Percentiles rank a stretch among this genome's conserved stretches.
Evolutionary conservation across 2,329 filamentous ascomycete genomes (phyloP).

Genomic region (Emmonsia crescens): DNA sequence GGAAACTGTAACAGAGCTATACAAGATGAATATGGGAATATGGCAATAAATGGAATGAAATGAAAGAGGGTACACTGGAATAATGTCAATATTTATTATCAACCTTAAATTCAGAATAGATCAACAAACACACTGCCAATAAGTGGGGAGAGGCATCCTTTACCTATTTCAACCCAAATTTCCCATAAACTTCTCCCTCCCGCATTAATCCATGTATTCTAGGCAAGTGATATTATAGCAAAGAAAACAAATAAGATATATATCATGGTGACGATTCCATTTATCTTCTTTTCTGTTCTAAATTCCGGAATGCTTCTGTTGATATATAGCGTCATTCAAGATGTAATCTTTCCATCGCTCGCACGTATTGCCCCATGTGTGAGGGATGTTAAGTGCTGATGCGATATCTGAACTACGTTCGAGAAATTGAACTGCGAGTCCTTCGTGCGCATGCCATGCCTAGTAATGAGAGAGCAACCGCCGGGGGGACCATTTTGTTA

Average conservation of each 20-base stretch:
- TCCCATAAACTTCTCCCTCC: background rate
- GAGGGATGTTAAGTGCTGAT: background rate
- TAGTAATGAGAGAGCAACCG: background rate
- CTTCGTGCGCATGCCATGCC: conserved; percentile 17
- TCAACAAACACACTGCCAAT: background rate
- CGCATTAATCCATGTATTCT: background rate
- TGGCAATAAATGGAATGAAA: background rate
- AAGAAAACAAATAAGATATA: background rate
- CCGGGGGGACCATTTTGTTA: background rate
- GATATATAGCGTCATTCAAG: background rate
- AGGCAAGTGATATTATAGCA: background rate
- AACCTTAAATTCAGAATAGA: background rate
- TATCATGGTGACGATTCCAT: background rate
- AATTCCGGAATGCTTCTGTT: background rate
- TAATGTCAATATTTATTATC: background rate
- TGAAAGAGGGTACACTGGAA: background rate
- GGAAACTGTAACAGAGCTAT: no score
- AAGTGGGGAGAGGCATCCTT: background rate
- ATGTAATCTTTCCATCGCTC: conserved; percentile 1
- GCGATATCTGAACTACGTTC: conserved; percentile 12
- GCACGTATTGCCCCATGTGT: background rate
- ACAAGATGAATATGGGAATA: background rate
- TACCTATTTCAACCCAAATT: background rate
- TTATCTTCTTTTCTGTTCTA: background rate
- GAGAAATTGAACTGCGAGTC: conserved; percentile 19